Conservation (phyloP, 176 grass and related monocot genomes). For the Aegilops umbellulata region DNA sequence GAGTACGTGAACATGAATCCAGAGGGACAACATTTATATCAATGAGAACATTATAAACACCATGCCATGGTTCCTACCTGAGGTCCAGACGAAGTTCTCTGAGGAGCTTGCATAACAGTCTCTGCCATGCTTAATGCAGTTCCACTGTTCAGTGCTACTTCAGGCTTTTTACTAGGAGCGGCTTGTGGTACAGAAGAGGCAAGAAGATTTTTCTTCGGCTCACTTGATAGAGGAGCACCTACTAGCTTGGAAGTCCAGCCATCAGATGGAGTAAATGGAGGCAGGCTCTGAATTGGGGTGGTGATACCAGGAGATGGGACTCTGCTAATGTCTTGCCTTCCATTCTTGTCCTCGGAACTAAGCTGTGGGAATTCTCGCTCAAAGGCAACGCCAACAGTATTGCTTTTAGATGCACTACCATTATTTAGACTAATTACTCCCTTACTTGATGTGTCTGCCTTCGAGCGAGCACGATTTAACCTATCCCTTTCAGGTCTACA, state of each 20-base stretch:
- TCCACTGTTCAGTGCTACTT: conserved; percentile 32
- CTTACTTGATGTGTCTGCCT: conserved; percentile 47
- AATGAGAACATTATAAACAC: conserved; percentile 20
- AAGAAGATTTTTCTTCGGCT: conserved; percentile 33
- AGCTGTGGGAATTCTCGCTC: conserved; percentile 74
- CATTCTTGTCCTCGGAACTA: conserved; percentile 52
- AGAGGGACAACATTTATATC: background rate
- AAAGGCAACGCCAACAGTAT: conserved; percentile 36
- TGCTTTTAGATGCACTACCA: conserved; percentile 34
- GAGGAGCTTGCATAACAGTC: conserved; percentile 65
- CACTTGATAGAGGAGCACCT: conserved; percentile 43
- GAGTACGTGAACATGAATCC: conserved; percentile 4
- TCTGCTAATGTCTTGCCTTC: conserved; percentile 36
- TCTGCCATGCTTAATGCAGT: conserved; percentile 69
- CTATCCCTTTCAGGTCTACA: conserved; percentile 60
- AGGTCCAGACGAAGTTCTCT: conserved; percentile 38
- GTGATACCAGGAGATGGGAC: conserved; percentile 47
- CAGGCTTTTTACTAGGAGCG: conserved; percentile 31
- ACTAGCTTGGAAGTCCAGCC: conserved; percentile 57
- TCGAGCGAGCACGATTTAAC: conserved; percentile 33
- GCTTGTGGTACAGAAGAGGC: conserved; percentile 26
- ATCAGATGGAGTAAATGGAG: conserved; percentile 33
- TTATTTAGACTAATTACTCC: conserved; percentile 38
- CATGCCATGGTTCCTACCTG: conserved; percentile 44
- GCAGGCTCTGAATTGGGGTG: conserved; percentile 57